A percentile compares a stretch with the other conserved stretches of the same genome.
These are phyloP conservation scores for Leptographium procerum DNA, from an alignment of 2,329 filamentous ascomycete genomes.

Conservation along the genomic window DNA sequence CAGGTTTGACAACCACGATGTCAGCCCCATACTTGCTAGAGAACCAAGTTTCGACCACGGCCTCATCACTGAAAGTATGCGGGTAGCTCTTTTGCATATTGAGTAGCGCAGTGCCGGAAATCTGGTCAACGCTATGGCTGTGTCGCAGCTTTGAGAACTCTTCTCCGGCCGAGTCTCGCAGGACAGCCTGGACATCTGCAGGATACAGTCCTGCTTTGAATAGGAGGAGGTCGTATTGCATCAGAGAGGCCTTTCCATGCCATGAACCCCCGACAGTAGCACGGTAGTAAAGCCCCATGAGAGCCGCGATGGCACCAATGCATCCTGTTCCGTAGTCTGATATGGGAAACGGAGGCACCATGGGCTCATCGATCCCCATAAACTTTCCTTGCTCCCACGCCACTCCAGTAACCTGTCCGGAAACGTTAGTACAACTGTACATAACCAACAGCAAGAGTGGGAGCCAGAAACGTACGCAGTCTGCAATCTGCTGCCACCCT, in stretches of 20 bases:
- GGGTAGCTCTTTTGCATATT: constrained; percentile 41
- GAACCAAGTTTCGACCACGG: constrained; percentile 38
- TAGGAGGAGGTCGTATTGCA: constrained; percentile 58
- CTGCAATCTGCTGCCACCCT: constrained; percentile 41
- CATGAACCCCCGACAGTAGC: constrained; percentile 54
- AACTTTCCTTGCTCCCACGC: constrained; percentile 52
- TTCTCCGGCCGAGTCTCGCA: constrained; percentile 29
- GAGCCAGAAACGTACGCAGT: constrained; percentile 30
- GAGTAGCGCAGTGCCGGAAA: constrained; percentile 46
- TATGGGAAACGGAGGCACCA: constrained; percentile 54
- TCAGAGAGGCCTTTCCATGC: constrained; percentile 50
- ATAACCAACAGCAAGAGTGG: neutral
- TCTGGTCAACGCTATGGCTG: constrained; percentile 52
- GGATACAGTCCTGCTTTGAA: constrained; percentile 49
- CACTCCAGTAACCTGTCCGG: constrained; percentile 30
- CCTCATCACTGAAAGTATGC: constrained; percentile 35
- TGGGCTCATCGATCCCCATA: constrained; percentile 50
- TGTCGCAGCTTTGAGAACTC: constrained; percentile 46
- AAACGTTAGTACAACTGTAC: neutral
- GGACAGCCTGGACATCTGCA: constrained; percentile 35
- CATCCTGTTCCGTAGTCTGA: constrained; percentile 61
- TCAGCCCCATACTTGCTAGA: constrained; percentile 27
- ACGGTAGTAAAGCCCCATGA: constrained; percentile 52
- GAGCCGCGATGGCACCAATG: constrained; percentile 56
- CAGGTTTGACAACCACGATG: constrained; percentile 31